Conservation (phyloP, 805 yeast genomes). For the Candida chilensis region DNA sequence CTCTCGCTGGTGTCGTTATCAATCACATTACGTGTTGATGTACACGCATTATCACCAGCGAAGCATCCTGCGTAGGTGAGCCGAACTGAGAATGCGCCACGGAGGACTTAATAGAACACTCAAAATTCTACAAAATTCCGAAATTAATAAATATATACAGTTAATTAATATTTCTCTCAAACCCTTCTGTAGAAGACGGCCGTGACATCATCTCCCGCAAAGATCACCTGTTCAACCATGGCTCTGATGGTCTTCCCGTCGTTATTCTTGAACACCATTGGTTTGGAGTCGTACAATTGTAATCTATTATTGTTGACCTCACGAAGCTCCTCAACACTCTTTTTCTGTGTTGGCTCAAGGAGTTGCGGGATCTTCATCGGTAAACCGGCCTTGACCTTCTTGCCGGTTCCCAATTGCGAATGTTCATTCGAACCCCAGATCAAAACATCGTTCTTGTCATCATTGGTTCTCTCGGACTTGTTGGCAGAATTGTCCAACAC, state of each 20-base stretch:
- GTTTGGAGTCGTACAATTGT: slow-evolving; percentile 19
- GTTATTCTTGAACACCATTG: slow-evolving; percentile 8
- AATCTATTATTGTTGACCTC: slow-evolving; percentile 33
- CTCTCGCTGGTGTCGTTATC: too few relatives aligned
- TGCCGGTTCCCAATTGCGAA: slow-evolving; percentile 85
- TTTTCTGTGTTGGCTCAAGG: slow-evolving; percentile 38
- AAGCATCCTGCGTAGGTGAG: too few relatives aligned
- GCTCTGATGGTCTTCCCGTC: slow-evolving; percentile 12
- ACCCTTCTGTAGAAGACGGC: slow-evolving; percentile 60
- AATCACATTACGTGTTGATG: too few relatives aligned
- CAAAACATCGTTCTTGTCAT: slow-evolving; percentile 41
- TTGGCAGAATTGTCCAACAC: slow-evolving; percentile 38
- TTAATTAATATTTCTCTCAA: too few relatives aligned
- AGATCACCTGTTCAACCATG: slow-evolving; percentile 42
- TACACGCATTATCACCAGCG: too few relatives aligned
- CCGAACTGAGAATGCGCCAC: too few relatives aligned
- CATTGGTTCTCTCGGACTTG: not conserved
- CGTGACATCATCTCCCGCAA: slow-evolving; percentile 53
- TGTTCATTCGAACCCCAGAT: slow-evolving; percentile 79
- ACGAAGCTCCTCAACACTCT: slow-evolving; percentile 18
- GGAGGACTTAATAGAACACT: too few relatives aligned
- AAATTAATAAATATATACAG: too few relatives aligned
- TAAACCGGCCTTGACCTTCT: slow-evolving; percentile 44
- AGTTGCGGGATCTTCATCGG: slow-evolving; percentile 49
- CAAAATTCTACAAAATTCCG: too few relatives aligned